Percentiles rank a stretch among this genome's conserved stretches.
These are phyloP conservation scores for Daldinia decipiens DNA, from an alignment of 495 filamentous ascomycete genomes.

Conservation along the genomic window DNA sequence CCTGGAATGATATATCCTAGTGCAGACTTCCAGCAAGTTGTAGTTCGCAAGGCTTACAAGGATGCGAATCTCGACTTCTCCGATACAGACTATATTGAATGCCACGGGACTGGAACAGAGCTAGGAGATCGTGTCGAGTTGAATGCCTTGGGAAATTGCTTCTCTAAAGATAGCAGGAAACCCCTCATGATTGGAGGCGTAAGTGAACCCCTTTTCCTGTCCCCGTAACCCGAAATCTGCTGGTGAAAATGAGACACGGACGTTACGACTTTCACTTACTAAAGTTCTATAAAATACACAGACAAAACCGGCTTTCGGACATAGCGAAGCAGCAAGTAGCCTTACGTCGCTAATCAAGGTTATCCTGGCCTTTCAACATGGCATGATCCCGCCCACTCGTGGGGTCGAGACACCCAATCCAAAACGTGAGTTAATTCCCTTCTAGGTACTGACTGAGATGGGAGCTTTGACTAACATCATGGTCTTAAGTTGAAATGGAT, in stretches of 20 bases:
- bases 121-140: background rate
- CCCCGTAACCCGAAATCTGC: background rate
- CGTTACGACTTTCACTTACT: background rate
- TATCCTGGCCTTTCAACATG: slow-evolving; percentile 61
- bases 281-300: background rate
- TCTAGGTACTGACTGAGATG: background rate
- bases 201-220: background rate
- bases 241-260: background rate
- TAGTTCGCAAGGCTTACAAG: slow-evolving; percentile 53
- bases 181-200: background rate
- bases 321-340: slow-evolving; percentile 63
- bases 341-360: slow-evolving; percentile 67
- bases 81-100: slow-evolving; percentile 58
- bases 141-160: background rate
- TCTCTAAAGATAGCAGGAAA: background rate
- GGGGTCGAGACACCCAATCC: slow-evolving; percentile 53
- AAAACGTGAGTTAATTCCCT: slow-evolving; percentile 21
- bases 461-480: background rate
- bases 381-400: slow-evolving; percentile 55
- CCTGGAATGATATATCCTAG: slow-evolving; percentile 59
- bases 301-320: slow-evolving; percentile 63
- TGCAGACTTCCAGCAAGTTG: slow-evolving; percentile 53
- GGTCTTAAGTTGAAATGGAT: background rate
- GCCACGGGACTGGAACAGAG: slow-evolving; percentile 43
- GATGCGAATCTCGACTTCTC: slow-evolving; percentile 48